Evolutionary conservation across 2,329 filamentous ascomycete genomes (phyloP), one percentile per base, ranked within the genome.

Genomic region (Alternaria solani): DNA sequence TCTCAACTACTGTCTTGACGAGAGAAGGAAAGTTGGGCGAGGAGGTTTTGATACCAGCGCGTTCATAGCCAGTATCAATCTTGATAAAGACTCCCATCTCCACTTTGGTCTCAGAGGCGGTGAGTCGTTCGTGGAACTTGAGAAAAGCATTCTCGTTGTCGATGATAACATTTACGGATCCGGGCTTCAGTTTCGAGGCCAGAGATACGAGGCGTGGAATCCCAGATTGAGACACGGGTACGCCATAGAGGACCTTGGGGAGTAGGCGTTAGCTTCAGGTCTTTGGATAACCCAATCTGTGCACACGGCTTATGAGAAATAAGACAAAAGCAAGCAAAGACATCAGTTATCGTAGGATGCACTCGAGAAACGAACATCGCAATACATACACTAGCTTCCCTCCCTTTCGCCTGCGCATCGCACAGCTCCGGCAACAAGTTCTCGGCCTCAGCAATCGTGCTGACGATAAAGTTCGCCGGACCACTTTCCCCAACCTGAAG

Each of bases 401-500:
- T 82, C 3, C 85, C 86, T 43, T 80, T 74, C 0, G 73, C 67
- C 69, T 86, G 83, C 64, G 87, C 88, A 57, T 89, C 84, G 11
- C 83, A 75, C 1, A 94, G 78, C 41, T 89, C 82, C 0, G 86
- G 87, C 7, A 87, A 61, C 6, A 94, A 79, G 51, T 86, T 84
- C 74, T 94, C 91, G 1, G 88, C 88, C 77, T 94, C 92, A 2
- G 86, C 80, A n/a, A 94, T 66, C 0, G 92, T 95, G 1, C 91
- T 94, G 1, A 89, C 88, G 34, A 94, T 84, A 54, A 94, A 81
- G 38, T 89, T 88, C 20, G 83, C 79, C 5, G 85, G 84, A 46
- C 79, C 69, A 28, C 83, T 76, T 6, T 41, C 54, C 8, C 90
- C 90, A n/a, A 93, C 87, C 84, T 94, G 91, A 25, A 93, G 78